Evolutionary conservation across 1,284 basidiomycete genomes (phyloP).

Genomic region (Exsudoporus floridanus): DNA sequence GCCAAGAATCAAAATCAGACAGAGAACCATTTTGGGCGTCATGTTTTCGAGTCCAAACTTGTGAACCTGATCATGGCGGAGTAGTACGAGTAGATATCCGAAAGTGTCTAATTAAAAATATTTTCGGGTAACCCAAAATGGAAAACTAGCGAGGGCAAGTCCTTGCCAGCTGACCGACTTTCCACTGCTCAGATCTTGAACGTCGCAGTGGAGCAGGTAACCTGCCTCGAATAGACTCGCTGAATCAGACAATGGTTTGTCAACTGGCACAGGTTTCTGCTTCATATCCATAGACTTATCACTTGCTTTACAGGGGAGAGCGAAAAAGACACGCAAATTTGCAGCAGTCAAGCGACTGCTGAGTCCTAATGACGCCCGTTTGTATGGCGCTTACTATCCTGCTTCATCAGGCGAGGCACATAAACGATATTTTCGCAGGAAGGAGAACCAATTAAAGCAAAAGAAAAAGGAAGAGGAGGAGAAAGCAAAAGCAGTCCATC

Average conservation of each 20-base stretch:
- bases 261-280: not conserved
- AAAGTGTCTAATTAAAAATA: not conserved
- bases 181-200: not conserved
- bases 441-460: slow-evolving; percentile 79
- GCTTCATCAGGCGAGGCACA: not conserved
- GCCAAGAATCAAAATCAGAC: not conserved
- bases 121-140: not conserved
- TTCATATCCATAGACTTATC: not conserved
- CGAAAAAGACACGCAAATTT: slow-evolving; percentile 94
- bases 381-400: slow-evolving; percentile 57
- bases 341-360: slow-evolving; percentile 93
- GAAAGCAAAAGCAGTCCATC: slow-evolving; percentile 68
- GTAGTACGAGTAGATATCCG: not conserved
- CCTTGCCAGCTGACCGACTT: not conserved
- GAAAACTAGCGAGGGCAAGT: not conserved
- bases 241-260: slow-evolving; percentile 16
- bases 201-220: not conserved
- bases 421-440: slow-evolving; percentile 43
- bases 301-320: slow-evolving; percentile 69
- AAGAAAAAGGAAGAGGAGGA: slow-evolving; percentile 74
- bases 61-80: too few species aligned
- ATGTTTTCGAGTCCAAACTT: not conserved
- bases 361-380: slow-evolving; percentile 89
- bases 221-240: not conserved
- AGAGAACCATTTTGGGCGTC: not conserved